phyloP scores from a whole-genome alignment of 2,329 filamentous ascomycete species.

The Leptographium flavum region DNA sequence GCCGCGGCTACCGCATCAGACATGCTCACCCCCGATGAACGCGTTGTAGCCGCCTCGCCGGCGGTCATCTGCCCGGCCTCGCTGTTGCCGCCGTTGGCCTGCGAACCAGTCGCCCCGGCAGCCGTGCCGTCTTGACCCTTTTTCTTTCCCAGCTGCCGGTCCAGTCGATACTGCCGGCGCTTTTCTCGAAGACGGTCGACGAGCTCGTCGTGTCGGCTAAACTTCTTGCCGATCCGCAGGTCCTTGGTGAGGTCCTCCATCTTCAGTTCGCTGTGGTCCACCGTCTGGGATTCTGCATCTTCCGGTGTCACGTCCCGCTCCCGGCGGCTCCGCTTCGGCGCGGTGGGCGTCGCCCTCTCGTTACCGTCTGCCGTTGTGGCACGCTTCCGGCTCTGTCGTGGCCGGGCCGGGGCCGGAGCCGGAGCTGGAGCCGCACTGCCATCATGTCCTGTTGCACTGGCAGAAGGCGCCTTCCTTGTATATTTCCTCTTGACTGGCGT shows the following conservation, averaged over 20 bases:
- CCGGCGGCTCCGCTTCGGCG: not conserved
- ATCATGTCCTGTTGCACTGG: too few species aligned
- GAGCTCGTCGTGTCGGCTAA: constrained; percentile 59
- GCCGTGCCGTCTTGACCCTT: constrained; percentile 10
- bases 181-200: constrained; percentile 47
- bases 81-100: constrained; percentile 5
- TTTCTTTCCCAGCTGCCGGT: constrained; percentile 24
- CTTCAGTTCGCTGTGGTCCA: constrained; percentile 52
- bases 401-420: too few species aligned
- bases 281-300: constrained; percentile 44
- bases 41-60: constrained; percentile 6
- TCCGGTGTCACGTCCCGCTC: constrained; percentile 44
- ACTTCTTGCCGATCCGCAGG: constrained; percentile 58
- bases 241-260: constrained; percentile 63
- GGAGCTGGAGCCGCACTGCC: too few species aligned
- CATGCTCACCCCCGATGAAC: not conserved
- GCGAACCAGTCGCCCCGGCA: constrained; percentile 6
- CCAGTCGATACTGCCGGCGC: constrained; percentile 14
- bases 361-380: not conserved
- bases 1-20: constrained; percentile 5
- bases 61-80: constrained; percentile 1
- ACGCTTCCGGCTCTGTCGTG: not conserved
- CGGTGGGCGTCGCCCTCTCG: not conserved
- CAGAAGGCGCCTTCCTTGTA: constrained; percentile 2
- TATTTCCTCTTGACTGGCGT: constrained; percentile 6